Conservation (phyloP, 2,329 filamentous ascomycete species). For the Periglandula ipomoeae region DNA sequence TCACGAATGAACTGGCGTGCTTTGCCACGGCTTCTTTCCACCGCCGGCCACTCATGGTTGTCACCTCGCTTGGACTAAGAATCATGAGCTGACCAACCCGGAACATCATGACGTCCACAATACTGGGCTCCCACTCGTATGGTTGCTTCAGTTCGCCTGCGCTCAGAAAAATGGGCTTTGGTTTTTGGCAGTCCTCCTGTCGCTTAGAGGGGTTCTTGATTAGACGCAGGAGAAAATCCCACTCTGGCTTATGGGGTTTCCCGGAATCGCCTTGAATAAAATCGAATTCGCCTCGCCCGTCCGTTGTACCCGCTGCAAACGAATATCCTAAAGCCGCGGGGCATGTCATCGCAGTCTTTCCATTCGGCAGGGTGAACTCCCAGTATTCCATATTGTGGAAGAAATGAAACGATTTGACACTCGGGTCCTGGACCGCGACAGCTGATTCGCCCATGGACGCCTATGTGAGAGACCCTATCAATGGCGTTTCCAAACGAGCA, state of each 20-base stretch:
- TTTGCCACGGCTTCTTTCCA: conserved; percentile 64
- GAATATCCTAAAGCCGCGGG: conserved; percentile 84
- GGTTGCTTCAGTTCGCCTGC: conserved; percentile 72
- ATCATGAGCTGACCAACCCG: conserved; percentile 79
- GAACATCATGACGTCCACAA: conserved; percentile 80
- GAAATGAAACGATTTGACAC: conserved; percentile 74
- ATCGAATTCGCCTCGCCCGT: conserved; percentile 85
- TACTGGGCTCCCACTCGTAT: conserved; percentile 83
- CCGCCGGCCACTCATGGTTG: conserved; percentile 82
- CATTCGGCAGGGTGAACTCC: conserved; percentile 64
- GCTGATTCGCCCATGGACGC: conserved; percentile 35
- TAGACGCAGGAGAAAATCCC: conserved; percentile 73
- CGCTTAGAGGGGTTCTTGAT: conserved; percentile 55
- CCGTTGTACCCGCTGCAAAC: conserved; percentile 86
- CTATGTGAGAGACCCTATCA: neutral
- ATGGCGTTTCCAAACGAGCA: neutral
- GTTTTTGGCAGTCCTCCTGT: conserved; percentile 69
- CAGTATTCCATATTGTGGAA: conserved; percentile 76
- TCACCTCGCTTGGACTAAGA: conserved; percentile 80
- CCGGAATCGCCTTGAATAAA: conserved; percentile 81
- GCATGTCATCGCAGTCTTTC: conserved; percentile 63
- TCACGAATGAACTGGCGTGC: conserved; percentile 38
- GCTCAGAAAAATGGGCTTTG: conserved; percentile 81
- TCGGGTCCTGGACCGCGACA: conserved; percentile 49
- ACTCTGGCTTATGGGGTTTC: conserved; percentile 54